phyloP scores from a whole-genome alignment of 179 eudicot genomes.

The Sideroxylon spinosum region DNA sequence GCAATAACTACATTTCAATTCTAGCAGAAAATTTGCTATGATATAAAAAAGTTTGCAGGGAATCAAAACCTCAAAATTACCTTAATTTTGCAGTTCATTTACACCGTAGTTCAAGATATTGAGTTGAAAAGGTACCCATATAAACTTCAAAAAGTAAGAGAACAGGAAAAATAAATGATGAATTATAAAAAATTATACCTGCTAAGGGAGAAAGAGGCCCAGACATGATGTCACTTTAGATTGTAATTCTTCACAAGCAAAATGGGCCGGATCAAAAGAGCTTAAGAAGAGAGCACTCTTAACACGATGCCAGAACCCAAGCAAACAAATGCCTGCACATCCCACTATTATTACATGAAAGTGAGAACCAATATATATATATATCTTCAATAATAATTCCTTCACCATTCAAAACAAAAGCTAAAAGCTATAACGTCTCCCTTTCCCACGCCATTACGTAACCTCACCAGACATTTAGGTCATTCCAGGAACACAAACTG shows the following conservation, averaged over 20 bases:
- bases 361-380: background rate
- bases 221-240: constrained; percentile 13
- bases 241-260: background rate
- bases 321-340: constrained; percentile 16
- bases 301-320: constrained; percentile 14
- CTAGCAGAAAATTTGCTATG: background rate
- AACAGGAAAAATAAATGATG: background rate
- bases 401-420: background rate
- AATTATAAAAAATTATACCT: constrained; percentile 4
- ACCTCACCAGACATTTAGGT: background rate
- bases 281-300: constrained; percentile 19
- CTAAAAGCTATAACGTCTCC: background rate
- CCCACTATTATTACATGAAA: constrained; percentile 6
- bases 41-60: background rate
- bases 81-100: background rate
- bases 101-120: background rate
- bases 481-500: too few relatives aligned
- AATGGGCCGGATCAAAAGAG: background rate
- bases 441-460: background rate
- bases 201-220: constrained; percentile 15
- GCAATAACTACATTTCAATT: background rate
- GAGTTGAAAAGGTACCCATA: background rate
- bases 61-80: background rate
- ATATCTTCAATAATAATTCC: background rate
- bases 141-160: background rate